Conservation (phyloP, 2,329 filamentous ascomycete genomes). For the Colletotrichum acutatum region DNA sequence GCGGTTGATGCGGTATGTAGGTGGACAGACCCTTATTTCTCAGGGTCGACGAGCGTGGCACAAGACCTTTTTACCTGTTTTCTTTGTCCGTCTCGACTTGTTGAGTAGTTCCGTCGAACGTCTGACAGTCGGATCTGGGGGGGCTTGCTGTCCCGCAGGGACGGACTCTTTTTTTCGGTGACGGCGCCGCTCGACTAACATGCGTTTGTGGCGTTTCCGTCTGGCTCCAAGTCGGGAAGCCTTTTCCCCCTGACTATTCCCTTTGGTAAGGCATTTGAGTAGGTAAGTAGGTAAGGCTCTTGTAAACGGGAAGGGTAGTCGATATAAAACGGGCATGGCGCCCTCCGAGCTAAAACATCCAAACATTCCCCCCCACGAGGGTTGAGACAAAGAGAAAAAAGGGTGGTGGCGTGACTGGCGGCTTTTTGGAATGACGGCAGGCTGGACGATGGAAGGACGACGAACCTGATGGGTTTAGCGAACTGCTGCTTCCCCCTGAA, state of each 20-base stretch:
- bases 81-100: conserved; percentile 3
- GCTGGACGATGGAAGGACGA: not conserved
- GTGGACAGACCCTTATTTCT: not conserved
- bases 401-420: not conserved
- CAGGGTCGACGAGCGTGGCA: not conserved
- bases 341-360: not conserved
- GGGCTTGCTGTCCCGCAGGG: not conserved
- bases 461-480: not conserved
- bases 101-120: not conserved
- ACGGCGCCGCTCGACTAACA: not conserved
- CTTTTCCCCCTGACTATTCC: not conserved
- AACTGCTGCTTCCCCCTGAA: not conserved
- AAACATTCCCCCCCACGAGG: not conserved
- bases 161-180: not conserved
- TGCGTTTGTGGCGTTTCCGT: conserved; percentile 15
- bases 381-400: conserved; percentile 6
- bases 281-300: not conserved
- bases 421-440: not conserved
- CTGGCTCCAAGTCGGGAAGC: not conserved
- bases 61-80: not conserved
- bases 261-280: not conserved
- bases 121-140: not conserved
- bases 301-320: not conserved
- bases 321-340: not conserved
- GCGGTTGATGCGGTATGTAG: not conserved